Evolutionary conservation across 495 filamentous ascomycete species (phyloP).

Genomic region (Entonaema liquescens): DNA sequence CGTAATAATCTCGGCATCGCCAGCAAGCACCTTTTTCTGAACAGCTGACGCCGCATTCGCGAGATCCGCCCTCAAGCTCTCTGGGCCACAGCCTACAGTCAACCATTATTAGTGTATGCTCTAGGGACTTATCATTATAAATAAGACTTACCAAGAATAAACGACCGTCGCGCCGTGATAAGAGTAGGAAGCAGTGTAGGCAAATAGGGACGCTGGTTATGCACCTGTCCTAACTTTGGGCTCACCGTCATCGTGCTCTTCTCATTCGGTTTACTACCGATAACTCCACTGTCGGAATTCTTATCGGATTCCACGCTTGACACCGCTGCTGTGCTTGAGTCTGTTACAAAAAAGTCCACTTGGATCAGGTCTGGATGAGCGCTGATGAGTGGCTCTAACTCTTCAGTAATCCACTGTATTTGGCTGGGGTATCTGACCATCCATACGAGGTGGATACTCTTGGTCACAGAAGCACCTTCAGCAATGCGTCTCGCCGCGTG

Average conservation of each 20-base stretch:
- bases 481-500: slow-evolving; percentile 76
- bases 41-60: slow-evolving; percentile 70
- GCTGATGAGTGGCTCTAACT: slow-evolving; percentile 20
- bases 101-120: background rate
- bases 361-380: slow-evolving; percentile 31
- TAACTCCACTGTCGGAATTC: slow-evolving; percentile 9
- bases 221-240: slow-evolving; percentile 29
- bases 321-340: slow-evolving; percentile 14
- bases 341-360: slow-evolving; percentile 28
- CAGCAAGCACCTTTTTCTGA: slow-evolving; percentile 67
- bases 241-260: slow-evolving; percentile 14
- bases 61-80: slow-evolving; percentile 73
- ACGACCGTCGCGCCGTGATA: slow-evolving; percentile 19
- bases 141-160: slow-evolving; percentile 29
- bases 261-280: slow-evolving; percentile 14
- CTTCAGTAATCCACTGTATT: slow-evolving; percentile 37
- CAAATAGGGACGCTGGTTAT: slow-evolving; percentile 26
- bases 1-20: slow-evolving; percentile 70
- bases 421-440: slow-evolving; percentile 62
- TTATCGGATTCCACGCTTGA: slow-evolving; percentile 24
- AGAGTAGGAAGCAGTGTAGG: slow-evolving; percentile 23
- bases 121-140: background rate
- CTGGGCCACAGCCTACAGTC: slow-evolving; percentile 68
- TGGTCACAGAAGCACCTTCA: slow-evolving; percentile 73
- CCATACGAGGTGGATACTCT: slow-evolving; percentile 77